Base-by-base conservation (phyloP, 2,329 filamentous ascomycete genomes). In the Aspergillus proliferans region DNA sequence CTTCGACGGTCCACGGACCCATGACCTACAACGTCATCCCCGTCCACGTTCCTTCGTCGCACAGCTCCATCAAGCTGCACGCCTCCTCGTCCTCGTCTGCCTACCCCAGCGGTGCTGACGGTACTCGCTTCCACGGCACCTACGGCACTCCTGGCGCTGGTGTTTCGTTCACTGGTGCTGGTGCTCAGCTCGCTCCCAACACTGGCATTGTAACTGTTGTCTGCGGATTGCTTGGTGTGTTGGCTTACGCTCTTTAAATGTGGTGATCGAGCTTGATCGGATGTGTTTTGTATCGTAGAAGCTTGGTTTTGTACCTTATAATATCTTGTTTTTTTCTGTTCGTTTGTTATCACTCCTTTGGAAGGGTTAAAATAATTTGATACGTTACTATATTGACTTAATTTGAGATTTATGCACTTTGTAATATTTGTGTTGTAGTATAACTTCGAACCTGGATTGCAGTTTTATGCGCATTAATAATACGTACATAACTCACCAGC, bases 101-200 rank as follows among this genome's bases (percentile, higher is more conserved):
- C 5, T 60, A 75, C 15, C 76, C 76, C 24, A 67, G 65, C 42
- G 74, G 76, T 47, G 73, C 71, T 21, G 74, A 72, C 83, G 0
- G 72, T 28, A 60, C 68, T 45, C 68, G 70, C 57, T 71, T 48
- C 61, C 68, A 43, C 63, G 71, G 34, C 59, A 73, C 55, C 61
- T 75, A 57, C 50, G 38, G 51, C 2, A 18, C 7, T 19, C 1
- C 24, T 19, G 33, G 53, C 4, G 43, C 47, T 45, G 53, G 44
- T 5, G 14, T 46, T 9, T 48, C 62, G 49, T 67, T 67, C 52
- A 51, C 52, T 1, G 64, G 64, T 19, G 54, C 45, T 21, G 64
- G 56, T 9, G 50, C 52, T 3, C 55, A 53, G 1, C 15, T 61
- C 3, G 51, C 58, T 2, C 51, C 51, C 2, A 19, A 36, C 8